Conservation (phyloP, 495 filamentous ascomycete genomes). For the Ascobolus immersus region DNA sequence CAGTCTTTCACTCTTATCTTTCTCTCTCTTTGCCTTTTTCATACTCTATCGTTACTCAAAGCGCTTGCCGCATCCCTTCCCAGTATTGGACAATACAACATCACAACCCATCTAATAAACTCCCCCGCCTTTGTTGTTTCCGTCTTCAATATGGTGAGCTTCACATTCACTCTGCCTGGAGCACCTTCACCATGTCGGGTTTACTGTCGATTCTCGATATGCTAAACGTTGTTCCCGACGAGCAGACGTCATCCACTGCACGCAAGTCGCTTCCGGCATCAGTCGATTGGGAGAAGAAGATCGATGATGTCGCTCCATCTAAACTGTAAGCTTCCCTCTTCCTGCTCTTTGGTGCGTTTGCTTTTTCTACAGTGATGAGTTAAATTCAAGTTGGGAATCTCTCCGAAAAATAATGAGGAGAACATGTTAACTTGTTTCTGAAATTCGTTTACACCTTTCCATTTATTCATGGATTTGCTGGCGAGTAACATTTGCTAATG, state of each 20-base stretch:
- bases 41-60: constrained; percentile 1
- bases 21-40: constrained; percentile 3
- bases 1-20: constrained; percentile 9
- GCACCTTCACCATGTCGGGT: too few species aligned
- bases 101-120: too few species aligned
- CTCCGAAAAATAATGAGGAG: constrained; percentile 87
- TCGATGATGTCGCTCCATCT: constrained; percentile 61
- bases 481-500: constrained; percentile 16
- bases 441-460: constrained; percentile 14
- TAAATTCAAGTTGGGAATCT: constrained; percentile 99
- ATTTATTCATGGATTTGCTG: constrained; percentile 5
- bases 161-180: too few species aligned
- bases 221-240: too few species aligned
- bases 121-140: too few species aligned
- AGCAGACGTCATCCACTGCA: too few species aligned
- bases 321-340: constrained; percentile 46
- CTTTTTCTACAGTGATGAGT: constrained; percentile 65
- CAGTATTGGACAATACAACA: too few species aligned
- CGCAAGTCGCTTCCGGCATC: too few species aligned
- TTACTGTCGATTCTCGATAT: too few species aligned
- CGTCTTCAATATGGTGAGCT: too few species aligned
- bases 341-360: too few species aligned
- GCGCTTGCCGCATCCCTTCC: too few species aligned
- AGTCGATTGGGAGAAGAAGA: constrained; percentile 42
- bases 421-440: constrained; percentile 58